A percentile compares a stretch with the other conserved stretches of the same genome.
phyloP scores from a whole-genome alignment of 371 early-diverging fungal species.

The Mortierella sp. region DNA sequence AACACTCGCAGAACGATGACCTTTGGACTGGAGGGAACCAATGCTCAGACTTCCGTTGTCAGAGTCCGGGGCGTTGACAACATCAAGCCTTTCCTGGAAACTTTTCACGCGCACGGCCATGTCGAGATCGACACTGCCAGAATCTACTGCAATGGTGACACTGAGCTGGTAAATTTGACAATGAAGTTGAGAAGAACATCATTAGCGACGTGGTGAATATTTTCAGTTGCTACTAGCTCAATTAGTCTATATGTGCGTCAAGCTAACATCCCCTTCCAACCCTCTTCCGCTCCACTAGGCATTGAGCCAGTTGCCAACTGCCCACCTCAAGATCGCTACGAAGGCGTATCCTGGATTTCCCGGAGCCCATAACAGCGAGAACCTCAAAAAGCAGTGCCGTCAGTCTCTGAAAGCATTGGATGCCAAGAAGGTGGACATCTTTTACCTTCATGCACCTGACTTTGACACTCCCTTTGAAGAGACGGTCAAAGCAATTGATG shows the following conservation, averaged over 20 bases:
- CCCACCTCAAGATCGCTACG: conserved; percentile 48
- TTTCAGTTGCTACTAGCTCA: too few relatives aligned
- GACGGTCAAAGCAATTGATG: conserved; percentile 60
- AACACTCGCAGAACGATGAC: conserved; percentile 47
- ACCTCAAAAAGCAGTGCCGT: conserved; percentile 30
- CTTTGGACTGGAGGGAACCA: conserved; percentile 22
- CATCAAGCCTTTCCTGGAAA: conserved; percentile 15
- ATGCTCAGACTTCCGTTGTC: neutral
- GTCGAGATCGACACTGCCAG: conserved; percentile 27
- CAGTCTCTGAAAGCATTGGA: conserved; percentile 55
- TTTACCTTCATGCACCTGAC: conserved; percentile 67
- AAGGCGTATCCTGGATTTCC: conserved; percentile 66
- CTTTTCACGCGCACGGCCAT: conserved; percentile 16
- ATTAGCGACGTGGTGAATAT: too few relatives aligned
- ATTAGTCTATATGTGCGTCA: too few relatives aligned
- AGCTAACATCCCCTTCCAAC: too few relatives aligned
- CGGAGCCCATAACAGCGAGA: conserved; percentile 64
- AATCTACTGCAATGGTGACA: conserved; percentile 19
- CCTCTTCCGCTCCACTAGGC: too few relatives aligned
- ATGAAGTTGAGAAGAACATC: too few relatives aligned
- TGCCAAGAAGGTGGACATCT: conserved; percentile 60
- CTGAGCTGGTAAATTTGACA: conserved; percentile 28
- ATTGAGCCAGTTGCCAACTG: conserved; percentile 10
- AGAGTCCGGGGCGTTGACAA: conserved; percentile 17
- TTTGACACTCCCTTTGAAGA: conserved; percentile 61